Percentiles rank a stretch among this genome's conserved stretches.
Evolutionary conservation across 176 grass and related monocot genomes (phyloP).

Genomic region (Oryza coarctata): DNA sequence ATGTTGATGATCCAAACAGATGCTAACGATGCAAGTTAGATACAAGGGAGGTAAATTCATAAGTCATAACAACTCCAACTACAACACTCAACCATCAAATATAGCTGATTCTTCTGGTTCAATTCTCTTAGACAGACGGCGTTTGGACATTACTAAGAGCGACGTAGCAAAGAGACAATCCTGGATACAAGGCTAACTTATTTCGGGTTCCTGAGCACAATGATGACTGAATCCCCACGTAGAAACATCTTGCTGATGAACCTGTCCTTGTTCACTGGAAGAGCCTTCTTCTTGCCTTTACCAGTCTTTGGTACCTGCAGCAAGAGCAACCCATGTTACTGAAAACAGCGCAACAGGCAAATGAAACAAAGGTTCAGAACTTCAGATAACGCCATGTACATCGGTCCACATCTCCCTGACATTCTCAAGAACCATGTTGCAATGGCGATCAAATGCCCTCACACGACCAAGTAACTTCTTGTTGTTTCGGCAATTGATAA

Average conservation of each 20-base stretch:
- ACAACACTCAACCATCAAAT: constrained; percentile 25
- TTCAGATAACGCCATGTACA: constrained; percentile 29
- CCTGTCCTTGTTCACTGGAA: constrained; percentile 91
- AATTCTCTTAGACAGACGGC: neutral
- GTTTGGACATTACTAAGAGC: constrained; percentile 1
- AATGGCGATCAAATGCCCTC: constrained; percentile 92
- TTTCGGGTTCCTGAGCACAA: constrained; percentile 84
- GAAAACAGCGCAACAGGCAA: neutral
- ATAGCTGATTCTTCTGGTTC: neutral
- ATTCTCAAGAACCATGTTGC: constrained; percentile 99
- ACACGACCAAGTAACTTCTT: constrained; percentile 88
- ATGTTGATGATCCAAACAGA: constrained; percentile 9
- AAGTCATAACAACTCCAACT: constrained; percentile 7
- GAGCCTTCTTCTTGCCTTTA: constrained; percentile 98
- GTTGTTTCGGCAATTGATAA: constrained; percentile 98
- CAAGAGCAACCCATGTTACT: neutral
- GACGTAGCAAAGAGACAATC: constrained; percentile 11
- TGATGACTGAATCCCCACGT: constrained; percentile 87
- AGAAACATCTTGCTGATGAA: constrained; percentile 99
- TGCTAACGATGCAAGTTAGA: constrained; percentile 15
- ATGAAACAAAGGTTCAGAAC: neutral
- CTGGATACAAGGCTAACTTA: constrained; percentile 32
- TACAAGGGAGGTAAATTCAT: constrained; percentile 20
- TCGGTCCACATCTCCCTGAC: constrained; percentile 98
- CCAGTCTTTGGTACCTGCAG: constrained; percentile 81